phyloP scores from a whole-genome alignment of 2,329 filamentous ascomycete species.

The Rhynchosporium agropyri region DNA sequence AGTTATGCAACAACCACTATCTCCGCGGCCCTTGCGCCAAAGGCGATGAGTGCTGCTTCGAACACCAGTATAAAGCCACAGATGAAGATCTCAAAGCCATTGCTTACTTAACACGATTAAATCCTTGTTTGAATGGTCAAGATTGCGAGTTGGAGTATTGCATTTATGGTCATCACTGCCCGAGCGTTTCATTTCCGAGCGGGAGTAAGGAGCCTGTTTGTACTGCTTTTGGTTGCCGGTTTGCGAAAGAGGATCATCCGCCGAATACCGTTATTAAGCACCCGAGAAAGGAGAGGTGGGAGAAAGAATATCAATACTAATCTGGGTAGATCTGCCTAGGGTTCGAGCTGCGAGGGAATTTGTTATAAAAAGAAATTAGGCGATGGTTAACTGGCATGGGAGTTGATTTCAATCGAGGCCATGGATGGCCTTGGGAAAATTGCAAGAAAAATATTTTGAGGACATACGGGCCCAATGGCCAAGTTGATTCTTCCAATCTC shows the following conservation, averaged over 20 bases:
- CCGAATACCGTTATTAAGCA: conserved; percentile 51
- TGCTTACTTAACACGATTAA: conserved; percentile 57
- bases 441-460: too few relatives aligned
- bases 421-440: background rate
- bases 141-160: conserved; percentile 60
- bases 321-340: background rate
- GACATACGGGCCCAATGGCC: too few relatives aligned
- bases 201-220: conserved; percentile 50
- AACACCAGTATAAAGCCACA: conserved; percentile 57
- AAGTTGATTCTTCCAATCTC: too few relatives aligned
- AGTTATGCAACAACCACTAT: conserved; percentile 65
- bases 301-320: conserved; percentile 27
- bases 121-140: conserved; percentile 60
- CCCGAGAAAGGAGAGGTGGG: conserved; percentile 36
- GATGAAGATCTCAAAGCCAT: conserved; percentile 60
- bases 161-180: conserved; percentile 62
- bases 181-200: conserved; percentile 32
- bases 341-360: background rate
- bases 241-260: conserved; percentile 55
- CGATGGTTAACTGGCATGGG: conserved; percentile 4
- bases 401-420: background rate
- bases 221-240: conserved; percentile 58
- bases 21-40: conserved; percentile 60
- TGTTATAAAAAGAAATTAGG: conserved; percentile 7
- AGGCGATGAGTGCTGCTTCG: conserved; percentile 57